Percentiles rank a stretch among this genome's conserved stretches.
These are phyloP conservation scores for Saccharomyces hybrid DNA, from an alignment of 1,139 yeast species.

Conservation along the genomic window DNA sequence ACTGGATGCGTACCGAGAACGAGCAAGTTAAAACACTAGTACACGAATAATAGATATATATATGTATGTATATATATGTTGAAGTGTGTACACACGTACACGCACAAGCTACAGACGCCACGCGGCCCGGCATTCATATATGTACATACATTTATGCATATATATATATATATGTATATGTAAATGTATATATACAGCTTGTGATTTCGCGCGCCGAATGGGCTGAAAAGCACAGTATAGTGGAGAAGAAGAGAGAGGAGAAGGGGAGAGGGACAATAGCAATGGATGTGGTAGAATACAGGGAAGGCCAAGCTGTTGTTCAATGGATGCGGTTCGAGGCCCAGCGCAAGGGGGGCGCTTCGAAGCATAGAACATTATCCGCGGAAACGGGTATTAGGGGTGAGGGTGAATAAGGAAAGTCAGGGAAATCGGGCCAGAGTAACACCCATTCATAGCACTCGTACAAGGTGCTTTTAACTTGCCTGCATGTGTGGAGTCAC, in stretches of 20 bases:
- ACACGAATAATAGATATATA: neutral
- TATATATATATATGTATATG: too few species aligned
- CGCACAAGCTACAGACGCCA: neutral
- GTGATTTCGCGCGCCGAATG: neutral
- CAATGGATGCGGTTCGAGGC: neutral
- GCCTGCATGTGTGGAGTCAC: neutral
- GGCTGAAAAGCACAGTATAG: neutral
- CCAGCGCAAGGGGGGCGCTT: neutral
- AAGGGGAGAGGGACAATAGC: neutral
- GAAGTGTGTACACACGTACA: neutral
- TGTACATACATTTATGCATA: neutral
- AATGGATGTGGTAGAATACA: neutral
- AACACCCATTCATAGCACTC: neutral
- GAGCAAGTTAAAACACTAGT: neutral
- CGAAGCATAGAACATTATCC: neutral
- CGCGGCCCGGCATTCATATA: neutral
- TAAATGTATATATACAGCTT: neutral
- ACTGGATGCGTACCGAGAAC: neutral
- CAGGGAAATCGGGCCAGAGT: neutral
- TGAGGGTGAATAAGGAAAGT: neutral
- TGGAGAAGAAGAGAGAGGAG: neutral
- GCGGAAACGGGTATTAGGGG: neutral
- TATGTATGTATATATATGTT: neutral
- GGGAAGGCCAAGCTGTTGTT: neutral
- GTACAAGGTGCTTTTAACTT: neutral